These are phyloP conservation scores for Lanmaoa rubissima DNA, from an alignment of 768 basidiomycete species.

Conservation along the genomic window DNA sequence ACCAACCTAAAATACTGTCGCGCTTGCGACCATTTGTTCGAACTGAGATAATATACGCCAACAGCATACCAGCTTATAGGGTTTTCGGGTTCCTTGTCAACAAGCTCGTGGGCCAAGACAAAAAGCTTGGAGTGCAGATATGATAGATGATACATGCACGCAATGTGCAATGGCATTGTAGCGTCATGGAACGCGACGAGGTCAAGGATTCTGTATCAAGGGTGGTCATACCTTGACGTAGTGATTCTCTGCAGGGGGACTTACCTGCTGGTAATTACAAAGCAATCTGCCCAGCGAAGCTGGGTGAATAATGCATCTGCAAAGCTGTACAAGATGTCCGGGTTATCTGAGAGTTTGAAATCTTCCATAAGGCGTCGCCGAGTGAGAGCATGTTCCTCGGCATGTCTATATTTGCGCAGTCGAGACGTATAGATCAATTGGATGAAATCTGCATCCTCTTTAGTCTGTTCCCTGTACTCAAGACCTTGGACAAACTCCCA, in stretches of 20 bases:
- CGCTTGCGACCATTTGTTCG: constrained; percentile 85
- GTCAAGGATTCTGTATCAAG: constrained; percentile 66
- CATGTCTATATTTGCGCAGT: constrained; percentile 86
- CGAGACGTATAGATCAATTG: constrained; percentile 90
- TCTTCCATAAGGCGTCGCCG: constrained; percentile 79
- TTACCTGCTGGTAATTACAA: constrained; percentile 78
- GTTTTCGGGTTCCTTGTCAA: constrained; percentile 90
- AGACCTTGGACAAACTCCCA: constrained; percentile 94
- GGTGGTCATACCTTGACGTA: not conserved
- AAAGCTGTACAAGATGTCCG: constrained; percentile 87
- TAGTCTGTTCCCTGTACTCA: constrained; percentile 77
- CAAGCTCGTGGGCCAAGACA: constrained; percentile 94
- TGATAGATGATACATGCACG: constrained; percentile 95
- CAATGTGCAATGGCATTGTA: constrained; percentile 92
- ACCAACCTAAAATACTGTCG: constrained; percentile 90
- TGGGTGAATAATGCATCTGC: constrained; percentile 87
- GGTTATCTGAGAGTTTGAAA: constrained; percentile 84
- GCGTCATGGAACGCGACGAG: constrained; percentile 83
- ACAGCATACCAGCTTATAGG: constrained; percentile 98
- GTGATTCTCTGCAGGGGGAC: not conserved
- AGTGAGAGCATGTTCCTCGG: constrained; percentile 76
- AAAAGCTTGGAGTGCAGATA: constrained; percentile 92
- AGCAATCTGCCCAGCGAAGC: constrained; percentile 95
- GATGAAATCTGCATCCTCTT: constrained; percentile 88
- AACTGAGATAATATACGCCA: constrained; percentile 92